Evolutionary conservation across 2,329 filamentous ascomycete species (phyloP).

Genomic region (Penicillium freii): DNA sequence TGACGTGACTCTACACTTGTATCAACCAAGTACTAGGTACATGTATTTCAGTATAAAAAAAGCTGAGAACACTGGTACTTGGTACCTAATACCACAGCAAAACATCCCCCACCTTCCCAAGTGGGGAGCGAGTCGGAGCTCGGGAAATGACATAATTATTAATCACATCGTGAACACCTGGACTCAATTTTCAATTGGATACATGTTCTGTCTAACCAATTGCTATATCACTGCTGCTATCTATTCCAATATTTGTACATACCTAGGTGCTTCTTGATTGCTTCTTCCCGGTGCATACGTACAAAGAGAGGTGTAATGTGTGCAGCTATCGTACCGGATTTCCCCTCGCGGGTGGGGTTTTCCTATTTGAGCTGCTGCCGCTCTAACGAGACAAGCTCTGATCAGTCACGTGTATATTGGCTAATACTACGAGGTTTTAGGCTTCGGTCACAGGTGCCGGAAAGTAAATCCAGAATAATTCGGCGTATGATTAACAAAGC

Average conservation of each 20-base stretch:
- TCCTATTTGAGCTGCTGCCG: neutral
- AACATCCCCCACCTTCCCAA: conserved; percentile 27
- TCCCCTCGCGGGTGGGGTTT: neutral
- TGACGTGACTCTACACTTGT: conserved; percentile 22
- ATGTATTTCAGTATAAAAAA: neutral
- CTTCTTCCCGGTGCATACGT: too few species aligned
- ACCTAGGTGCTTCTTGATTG: neutral
- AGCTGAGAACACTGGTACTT: neutral
- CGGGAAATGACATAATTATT: conserved; percentile 27
- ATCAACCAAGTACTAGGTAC: conserved; percentile 14
- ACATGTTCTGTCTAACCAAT: neutral
- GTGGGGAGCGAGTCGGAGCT: conserved; percentile 15
- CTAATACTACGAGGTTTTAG: too few species aligned
- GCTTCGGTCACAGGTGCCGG: too few species aligned
- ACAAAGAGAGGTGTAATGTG: neutral
- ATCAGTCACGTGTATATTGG: too few species aligned
- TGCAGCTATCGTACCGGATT: neutral
- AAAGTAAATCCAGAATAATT: too few species aligned
- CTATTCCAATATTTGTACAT: neutral
- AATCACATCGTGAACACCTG: neutral
- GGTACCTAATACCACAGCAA: conserved; percentile 5
- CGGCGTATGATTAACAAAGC: too few species aligned
- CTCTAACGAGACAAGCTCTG: neutral
- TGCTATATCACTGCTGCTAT: neutral
- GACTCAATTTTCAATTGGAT: neutral